Evolutionary conservation across 768 basidiomycete genomes (phyloP), one percentile per base, ranked within the genome.

Genomic region (Dioszegia aurantiaca): DNA sequence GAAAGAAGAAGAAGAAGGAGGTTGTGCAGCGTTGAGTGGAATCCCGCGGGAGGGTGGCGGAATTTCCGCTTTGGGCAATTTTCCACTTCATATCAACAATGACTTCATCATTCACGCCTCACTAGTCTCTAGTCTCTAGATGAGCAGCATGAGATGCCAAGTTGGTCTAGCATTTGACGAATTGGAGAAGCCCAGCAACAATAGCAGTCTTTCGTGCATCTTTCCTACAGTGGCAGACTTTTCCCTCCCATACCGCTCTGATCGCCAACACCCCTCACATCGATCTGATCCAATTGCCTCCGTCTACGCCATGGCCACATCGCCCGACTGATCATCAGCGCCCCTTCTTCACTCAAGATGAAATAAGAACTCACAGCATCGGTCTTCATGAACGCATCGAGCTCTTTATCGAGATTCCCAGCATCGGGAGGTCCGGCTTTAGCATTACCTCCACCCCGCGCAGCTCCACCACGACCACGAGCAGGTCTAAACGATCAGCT

Each of bases 351-450:
- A 14, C 19, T 4, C 26, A 41, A 24, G 28, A 23, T 4, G 8
- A 28, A 21, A 42, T 24, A 31, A 12, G 10, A 9, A 67, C 69
- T 61, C 43, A 71, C 68, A 10, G 55, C 39, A 33, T 63, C 62
- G 46, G 54, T 57, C 28, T 59, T 60, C 68, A 76, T 69, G 56
- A 76, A 79, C 14, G 60, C 60, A 41, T 95, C 91, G 59, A 95
- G 74, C 77, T 95, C 91, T 74, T 83, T 85, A 75, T 95, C 91
- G 59, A 95, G 78, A 64, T 94, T 88, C 58, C 86, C 87, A 8
- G 1, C 87, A 87, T 77, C 88, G 85, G 3, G 83, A 81, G 77
- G 85, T 84, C 69, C 81, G 78, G 21, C 44, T 52, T 68, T 68
- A 78, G 71, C 62, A 40, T 56, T 58, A 3, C 64, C 17, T 72